Base-by-base conservation (phyloP, 1,284 basidiomycete species). In the Cerioporus squamosus region DNA sequence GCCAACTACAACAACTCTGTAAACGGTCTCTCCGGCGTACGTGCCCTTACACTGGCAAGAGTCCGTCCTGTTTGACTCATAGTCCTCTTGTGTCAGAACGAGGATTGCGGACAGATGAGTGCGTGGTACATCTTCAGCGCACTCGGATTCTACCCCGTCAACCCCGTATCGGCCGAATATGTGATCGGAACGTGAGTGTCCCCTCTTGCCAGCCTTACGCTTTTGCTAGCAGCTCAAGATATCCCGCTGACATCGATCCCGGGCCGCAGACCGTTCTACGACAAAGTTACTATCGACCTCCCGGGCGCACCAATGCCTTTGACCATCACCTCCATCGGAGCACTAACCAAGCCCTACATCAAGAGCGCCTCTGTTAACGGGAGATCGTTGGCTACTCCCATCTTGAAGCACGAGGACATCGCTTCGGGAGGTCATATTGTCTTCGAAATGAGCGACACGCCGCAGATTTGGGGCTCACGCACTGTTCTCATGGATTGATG, bases 91-190 rank as follows among this genome's bases (percentile, higher is more conserved):
- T 6, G 20, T 15, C 63, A 91, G 85, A 95, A 94, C 67, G 93
- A 95, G 70, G 93, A 95, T 67, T 94, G 92, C 65, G 92, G 93
- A 0, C 93, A 94, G 70, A 94, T 93, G 90, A 91, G 87, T 66
- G 88, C 91, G 0, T 94, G 92, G 91, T 94, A 88, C 68, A 79
- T 93, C 9, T 94, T 93, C 74, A 87, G 85, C 44, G 85, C 89
- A 1, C 78, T 95, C 69, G 91, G 93, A 0, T 90, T 94, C 74
- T 95, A 94, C 67, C 91, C 92, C n/a, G 90, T 94, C 49, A 86
- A 93, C 68, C 91, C 91, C 0, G 87, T 89, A 0, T 88, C 86
- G 0, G 83, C 83, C 9, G 83, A 85, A 64, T 93, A 93, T 59
- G 78, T 93, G 51, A 77, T 93, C 43, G 91, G 90, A 61, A 84